Conservation (phyloP, 202 grass and related monocot species). For the Bolboschoenoplectus hybrid region DNA sequence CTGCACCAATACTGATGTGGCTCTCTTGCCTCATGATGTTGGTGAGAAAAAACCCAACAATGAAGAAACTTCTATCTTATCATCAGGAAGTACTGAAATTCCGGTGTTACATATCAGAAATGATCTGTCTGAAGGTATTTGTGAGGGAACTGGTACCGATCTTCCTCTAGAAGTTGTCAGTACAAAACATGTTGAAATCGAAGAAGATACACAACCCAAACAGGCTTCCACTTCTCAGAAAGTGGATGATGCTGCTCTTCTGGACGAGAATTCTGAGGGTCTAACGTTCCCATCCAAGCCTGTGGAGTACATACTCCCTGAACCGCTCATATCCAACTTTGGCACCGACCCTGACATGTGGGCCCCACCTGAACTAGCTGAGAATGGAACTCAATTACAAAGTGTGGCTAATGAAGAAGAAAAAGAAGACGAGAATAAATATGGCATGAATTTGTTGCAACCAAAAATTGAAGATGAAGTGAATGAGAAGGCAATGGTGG, state of each 20-base stretch:
- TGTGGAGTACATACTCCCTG: slow-evolving; percentile 29
- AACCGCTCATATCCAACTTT: slow-evolving; percentile 50
- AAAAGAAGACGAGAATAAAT: slow-evolving; percentile 41
- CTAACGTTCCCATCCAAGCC: neutral
- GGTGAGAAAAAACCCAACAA: neutral
- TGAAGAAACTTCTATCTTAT: slow-evolving; percentile 18
- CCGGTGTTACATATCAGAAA: slow-evolving; percentile 1
- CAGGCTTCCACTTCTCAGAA: neutral
- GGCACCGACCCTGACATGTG: slow-evolving; percentile 57
- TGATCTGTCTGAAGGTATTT: slow-evolving; percentile 10
- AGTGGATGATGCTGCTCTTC: slow-evolving; percentile 7
- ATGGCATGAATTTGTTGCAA: neutral
- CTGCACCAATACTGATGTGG: neutral
- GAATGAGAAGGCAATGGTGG: slow-evolving; percentile 78
- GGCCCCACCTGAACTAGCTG: slow-evolving; percentile 59
- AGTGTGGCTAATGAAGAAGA: slow-evolving; percentile 39
- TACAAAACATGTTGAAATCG: slow-evolving; percentile 1
- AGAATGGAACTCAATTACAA: slow-evolving; percentile 57
- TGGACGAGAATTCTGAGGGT: slow-evolving; percentile 9
- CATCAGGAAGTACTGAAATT: slow-evolving; percentile 29
- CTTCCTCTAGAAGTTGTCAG: neutral
- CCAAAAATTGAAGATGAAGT: slow-evolving; percentile 43
- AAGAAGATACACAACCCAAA: slow-evolving; percentile 11
- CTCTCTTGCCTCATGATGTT: neutral
- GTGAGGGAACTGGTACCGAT: neutral